Evolutionary conservation across 495 filamentous ascomycete species (phyloP), one percentile per base, ranked within the genome.

Genomic region (Pyronema omphalodes): DNA sequence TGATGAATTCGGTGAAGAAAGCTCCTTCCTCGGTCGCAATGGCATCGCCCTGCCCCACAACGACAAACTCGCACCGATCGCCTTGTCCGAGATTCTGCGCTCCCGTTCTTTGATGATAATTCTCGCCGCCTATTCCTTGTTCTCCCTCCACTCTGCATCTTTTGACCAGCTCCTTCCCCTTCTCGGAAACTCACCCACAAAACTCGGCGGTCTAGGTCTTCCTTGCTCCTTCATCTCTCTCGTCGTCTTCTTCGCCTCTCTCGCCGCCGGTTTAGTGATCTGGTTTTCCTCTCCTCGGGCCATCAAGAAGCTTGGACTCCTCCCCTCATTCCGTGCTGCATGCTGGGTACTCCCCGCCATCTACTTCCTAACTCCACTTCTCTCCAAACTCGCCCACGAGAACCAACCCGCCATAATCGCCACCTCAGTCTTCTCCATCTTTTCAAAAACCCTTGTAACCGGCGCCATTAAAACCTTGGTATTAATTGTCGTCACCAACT

Each of bases 161-260:
- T 72, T 72, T 55, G 70, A 72, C 45, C 61, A 67, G 7, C 62
- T 72, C 6, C 65, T 72, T 1, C 70, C 70, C 0, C 69, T 72
- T 46, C 62, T 72, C 47, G 68, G 70, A 29, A 71, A 72, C 57
- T 68, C 64, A 36, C 64, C 63, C 44, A 67, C 67, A 35, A 57
- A 64, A 29, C 59, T 69, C 23, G 70, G 69, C 53, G 70, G 70
- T 18, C 66, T 72, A 45, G 70, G 70, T 48, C 58, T 72, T n/a
- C 67, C 70, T 8, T 72, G 70, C 59, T 60, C 59, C 47, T 69
- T 68, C 61, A 57, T 72, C 15, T 63, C 63, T 2, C 53, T 68
- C 15, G 64, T 62, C 12, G 67, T 71, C 7, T 52, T 70, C 7
- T 55, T 67, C 44, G 60, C 69, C 15, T 60, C 60, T 19, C 58